These are phyloP conservation scores for Phytopythium kandeliae DNA, from an alignment of 352 stramenopile genomes.

Conservation along the genomic window DNA sequence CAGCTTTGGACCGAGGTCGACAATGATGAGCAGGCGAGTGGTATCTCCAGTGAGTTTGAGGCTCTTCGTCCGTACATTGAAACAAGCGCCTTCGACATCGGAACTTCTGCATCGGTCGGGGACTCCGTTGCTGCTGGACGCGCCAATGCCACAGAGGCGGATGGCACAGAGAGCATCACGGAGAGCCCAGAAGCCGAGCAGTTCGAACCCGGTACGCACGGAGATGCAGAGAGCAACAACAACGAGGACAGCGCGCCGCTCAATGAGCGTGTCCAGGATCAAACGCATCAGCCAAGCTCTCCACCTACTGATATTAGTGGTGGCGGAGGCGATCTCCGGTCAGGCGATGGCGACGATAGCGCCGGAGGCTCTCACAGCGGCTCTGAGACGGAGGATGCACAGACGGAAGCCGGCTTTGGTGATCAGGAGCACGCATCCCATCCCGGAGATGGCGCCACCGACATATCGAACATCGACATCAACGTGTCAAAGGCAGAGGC, in stretches of 20 bases:
- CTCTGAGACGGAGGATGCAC: constrained; percentile 1
- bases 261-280: not conserved
- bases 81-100: not conserved
- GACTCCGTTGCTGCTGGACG: not conserved
- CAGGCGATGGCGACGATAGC: not conserved
- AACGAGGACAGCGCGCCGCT: not conserved
- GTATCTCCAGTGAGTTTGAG: not conserved
- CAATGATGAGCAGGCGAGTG: not conserved
- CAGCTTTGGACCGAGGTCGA: constrained; percentile 25
- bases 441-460: not conserved
- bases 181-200: not conserved
- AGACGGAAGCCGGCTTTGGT: not conserved
- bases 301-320: not conserved
- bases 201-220: not conserved
- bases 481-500: constrained; percentile 61
- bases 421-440: not conserved
- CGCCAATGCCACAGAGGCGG: not conserved
- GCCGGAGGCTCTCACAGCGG: not conserved
- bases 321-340: no score
- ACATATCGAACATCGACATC: constrained; percentile 48
- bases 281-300: not conserved
- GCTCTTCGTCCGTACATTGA: not conserved
- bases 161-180: not conserved
- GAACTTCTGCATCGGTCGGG: not conserved
- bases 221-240: constrained; percentile 2